Base-by-base conservation (phyloP, 768 basidiomycete genomes). In the Podaxis sp. region DNA sequence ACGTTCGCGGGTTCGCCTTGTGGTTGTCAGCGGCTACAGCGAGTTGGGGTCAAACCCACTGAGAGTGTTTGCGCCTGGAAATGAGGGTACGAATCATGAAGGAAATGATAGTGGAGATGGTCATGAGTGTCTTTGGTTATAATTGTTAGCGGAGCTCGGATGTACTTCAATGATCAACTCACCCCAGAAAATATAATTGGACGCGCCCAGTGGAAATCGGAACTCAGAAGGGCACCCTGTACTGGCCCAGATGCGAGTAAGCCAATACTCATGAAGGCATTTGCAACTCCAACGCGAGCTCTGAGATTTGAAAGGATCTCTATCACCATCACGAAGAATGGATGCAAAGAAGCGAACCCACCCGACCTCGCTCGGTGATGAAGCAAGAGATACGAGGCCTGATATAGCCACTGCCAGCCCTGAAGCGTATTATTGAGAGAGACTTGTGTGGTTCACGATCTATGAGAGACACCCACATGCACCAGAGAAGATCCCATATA, bases 401-500 rank as follows among this genome's bases (percentile, higher is more conserved):
- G 73, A 67, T n/a, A 77, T 58, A 11, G 71, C 62, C n/a, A 78
- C 60, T 0, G 77, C 76, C 30, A 78, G 68, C 70, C 74, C 78
- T 79, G 51, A 7, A 46, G 4, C 40, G 26, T 33, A 1, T 26
- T 8, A 51, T 22, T 20, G 48, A 36, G 11, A 52, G 37, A 20
- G 6, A 33, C 24, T 24, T 30, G 40, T 13, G 36, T 20, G 10
- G 6, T 36, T 48, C 12, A 15, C 6, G 37, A 55, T 26, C 44
- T 28, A 28, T 12, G 30, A 26, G n/a, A 53, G 37, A 20, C 24
- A 66, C 77, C 63, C 64, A 81, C 80, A 81, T 48, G 79, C 79
- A n/a, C 81, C 80, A 6, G 82, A 77, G 56, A 79, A 77, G 50
- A 83, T 69, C 6, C 83, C 82, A 61, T 84, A 84, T 44, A 84